Percentiles rank a stretch among this genome's conserved stretches.
phyloP scores from a whole-genome alignment of 345 rosid genomes.

The Pugionium dolabratum region DNA sequence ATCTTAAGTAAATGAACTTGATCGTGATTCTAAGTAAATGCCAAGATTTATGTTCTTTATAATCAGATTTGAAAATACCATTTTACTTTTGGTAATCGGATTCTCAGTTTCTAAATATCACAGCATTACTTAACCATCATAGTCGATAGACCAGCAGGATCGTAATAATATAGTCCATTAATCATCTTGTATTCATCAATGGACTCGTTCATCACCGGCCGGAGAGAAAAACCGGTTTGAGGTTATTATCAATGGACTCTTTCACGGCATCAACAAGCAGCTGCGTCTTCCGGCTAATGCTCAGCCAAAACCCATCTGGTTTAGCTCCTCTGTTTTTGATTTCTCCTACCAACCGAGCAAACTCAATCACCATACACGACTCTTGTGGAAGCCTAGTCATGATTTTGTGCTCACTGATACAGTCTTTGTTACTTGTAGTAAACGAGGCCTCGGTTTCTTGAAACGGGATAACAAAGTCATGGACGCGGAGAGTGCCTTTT shows the following conservation, averaged over 20 bases:
- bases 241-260: constrained; percentile 58
- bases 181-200: too few relatives aligned
- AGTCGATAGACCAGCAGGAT: too few relatives aligned
- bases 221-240: constrained; percentile 43
- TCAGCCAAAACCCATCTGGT: constrained; percentile 68
- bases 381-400: constrained; percentile 67
- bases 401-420: constrained; percentile 52
- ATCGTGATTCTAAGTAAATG: too few relatives aligned
- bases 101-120: too few relatives aligned
- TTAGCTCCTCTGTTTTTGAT: constrained; percentile 55
- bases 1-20: too few relatives aligned
- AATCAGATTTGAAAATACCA: too few relatives aligned
- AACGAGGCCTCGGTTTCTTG: constrained; percentile 62
- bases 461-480: constrained; percentile 68
- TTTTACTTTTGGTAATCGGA: too few relatives aligned
- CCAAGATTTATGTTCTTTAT: too few relatives aligned
- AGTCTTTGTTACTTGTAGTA: constrained; percentile 16
- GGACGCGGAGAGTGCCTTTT: constrained; percentile 60
- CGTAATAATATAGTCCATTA: too few relatives aligned
- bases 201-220: neutral
- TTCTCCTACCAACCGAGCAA: constrained; percentile 57
- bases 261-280: constrained; percentile 68
- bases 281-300: constrained; percentile 70
- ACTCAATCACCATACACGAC: constrained; percentile 76
- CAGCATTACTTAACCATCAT: too few relatives aligned